Conservation (phyloP, 129 eudicot species). For the Deinandra increscens region DNA sequence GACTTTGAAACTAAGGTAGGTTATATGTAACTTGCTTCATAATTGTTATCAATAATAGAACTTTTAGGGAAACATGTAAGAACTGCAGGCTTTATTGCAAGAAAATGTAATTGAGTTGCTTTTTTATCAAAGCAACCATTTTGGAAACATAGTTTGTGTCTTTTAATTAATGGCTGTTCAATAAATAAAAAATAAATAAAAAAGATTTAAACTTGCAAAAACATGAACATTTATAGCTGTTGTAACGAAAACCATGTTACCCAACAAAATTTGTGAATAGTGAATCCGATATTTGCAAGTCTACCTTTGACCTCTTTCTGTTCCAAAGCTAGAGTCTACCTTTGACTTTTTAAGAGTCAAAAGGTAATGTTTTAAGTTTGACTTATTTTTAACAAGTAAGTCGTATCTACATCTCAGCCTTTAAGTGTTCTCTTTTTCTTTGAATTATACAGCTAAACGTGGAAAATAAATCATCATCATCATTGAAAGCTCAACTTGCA, state of each 20-base stretch:
- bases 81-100: constrained; percentile 15
- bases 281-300: background rate
- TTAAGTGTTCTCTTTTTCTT: background rate
- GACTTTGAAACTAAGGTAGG: constrained; percentile 17
- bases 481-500: constrained; percentile 77
- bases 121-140: constrained; percentile 2
- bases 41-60: background rate
- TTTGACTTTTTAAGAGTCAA: constrained; percentile 20
- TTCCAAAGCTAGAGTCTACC: background rate
- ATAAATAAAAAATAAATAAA: too few relatives aligned
- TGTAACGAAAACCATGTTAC: background rate
- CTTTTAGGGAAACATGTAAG: constrained; percentile 3
- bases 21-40: constrained; percentile 10
- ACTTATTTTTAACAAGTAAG: background rate
- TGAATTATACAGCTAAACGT: constrained; percentile 45
- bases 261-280: background rate
- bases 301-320: background rate
- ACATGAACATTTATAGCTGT: background rate
- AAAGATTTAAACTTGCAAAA: background rate
- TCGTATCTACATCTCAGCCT: background rate
- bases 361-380: background rate
- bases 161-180: too few relatives aligned
- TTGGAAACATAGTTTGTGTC: background rate
- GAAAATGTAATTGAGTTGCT: constrained; percentile 4
- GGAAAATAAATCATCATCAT: constrained; percentile 54